A percentile compares a stretch with the other conserved stretches of the same genome.
phyloP scores from a whole-genome alignment of 106 monocot species.

The Alisma plantagoaquatica region DNA sequence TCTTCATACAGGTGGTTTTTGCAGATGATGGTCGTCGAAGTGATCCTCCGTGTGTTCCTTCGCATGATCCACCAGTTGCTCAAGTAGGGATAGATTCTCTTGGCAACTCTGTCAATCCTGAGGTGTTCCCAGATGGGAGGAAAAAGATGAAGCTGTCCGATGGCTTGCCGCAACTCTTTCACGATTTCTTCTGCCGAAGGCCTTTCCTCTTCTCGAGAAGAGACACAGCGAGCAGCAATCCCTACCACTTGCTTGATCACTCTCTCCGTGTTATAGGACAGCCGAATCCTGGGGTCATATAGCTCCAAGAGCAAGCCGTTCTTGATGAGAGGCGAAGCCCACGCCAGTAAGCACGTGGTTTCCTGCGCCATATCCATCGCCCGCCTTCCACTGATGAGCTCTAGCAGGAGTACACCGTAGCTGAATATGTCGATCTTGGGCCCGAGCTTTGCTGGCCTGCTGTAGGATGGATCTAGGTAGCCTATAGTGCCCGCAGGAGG shows the following conservation, averaged over 20 bases:
- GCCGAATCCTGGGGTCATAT: slow-evolving; percentile 24
- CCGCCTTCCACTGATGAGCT: slow-evolving; percentile 54
- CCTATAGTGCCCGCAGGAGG: slow-evolving; percentile 76
- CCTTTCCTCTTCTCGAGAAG: slow-evolving; percentile 19
- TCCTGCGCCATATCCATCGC: slow-evolving; percentile 36
- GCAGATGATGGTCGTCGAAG: slow-evolving; percentile 39
- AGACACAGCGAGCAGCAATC: slow-evolving; percentile 46
- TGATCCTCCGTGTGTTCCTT: slow-evolving; percentile 27
- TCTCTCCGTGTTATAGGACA: slow-evolving; percentile 9
- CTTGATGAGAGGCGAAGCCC: slow-evolving; percentile 39
- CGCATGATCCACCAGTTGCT: slow-evolving; percentile 22
- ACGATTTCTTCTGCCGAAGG: slow-evolving; percentile 61
- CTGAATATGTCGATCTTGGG: slow-evolving; percentile 73
- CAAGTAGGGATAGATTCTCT: slow-evolving; percentile 8
- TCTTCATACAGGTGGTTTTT: slow-evolving; percentile 18
- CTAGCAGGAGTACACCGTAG: slow-evolving; percentile 75
- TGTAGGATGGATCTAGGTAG: slow-evolving; percentile 75
- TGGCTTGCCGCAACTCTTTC: slow-evolving; percentile 26
- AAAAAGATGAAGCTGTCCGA: not conserved
- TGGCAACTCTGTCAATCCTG: not conserved
- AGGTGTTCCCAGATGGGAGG: not conserved
- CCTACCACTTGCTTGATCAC: slow-evolving; percentile 23
- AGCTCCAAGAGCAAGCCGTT: slow-evolving; percentile 14
- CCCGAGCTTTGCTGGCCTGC: slow-evolving; percentile 26
- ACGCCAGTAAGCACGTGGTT: slow-evolving; percentile 44